Percentiles rank a stretch among this genome's conserved stretches.
phyloP scores from a whole-genome alignment of 2,329 filamentous ascomycete species.

The Cercospora sp. region DNA sequence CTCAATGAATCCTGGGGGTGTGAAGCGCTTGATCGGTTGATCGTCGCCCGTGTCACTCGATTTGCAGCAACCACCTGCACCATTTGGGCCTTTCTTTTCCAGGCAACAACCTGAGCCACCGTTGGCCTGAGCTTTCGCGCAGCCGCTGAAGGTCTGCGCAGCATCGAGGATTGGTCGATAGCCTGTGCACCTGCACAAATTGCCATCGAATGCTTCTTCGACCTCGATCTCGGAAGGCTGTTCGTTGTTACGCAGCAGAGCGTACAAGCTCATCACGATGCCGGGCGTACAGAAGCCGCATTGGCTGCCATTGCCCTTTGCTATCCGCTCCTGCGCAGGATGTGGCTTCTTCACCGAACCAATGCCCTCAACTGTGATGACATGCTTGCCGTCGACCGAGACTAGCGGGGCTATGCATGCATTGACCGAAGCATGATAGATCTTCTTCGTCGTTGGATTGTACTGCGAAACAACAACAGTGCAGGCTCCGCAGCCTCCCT shows the following conservation, averaged over 20 bases:
- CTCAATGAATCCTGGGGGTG: constrained; percentile 86
- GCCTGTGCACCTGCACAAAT: constrained; percentile 91
- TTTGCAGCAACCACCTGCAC: constrained; percentile 62
- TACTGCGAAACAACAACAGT: constrained; percentile 92
- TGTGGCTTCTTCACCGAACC: constrained; percentile 85
- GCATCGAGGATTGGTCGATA: constrained; percentile 93
- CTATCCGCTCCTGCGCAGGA: constrained; percentile 85
- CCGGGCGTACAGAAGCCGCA: constrained; percentile 96
- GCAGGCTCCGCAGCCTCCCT: constrained; percentile 94
- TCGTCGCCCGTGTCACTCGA: constrained; percentile 43
- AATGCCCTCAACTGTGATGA: constrained; percentile 96
- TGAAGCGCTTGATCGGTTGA: constrained; percentile 63
- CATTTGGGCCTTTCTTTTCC: constrained; percentile 46
- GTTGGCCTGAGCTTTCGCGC: constrained; percentile 57
- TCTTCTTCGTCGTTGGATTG: constrained; percentile 86
- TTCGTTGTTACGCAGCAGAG: constrained; percentile 80
- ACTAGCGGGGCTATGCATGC: constrained; percentile 90
- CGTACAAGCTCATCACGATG: constrained; percentile 97
- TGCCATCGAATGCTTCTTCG: constrained; percentile 96
- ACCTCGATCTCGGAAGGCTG: constrained; percentile 77
- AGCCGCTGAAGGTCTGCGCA: constrained; percentile 79
- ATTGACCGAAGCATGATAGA: constrained; percentile 96
- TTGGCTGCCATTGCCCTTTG: constrained; percentile 87
- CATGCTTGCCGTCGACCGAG: constrained; percentile 94
- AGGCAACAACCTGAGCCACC: constrained; percentile 72